Evolutionary conservation across 176 grass and related monocot genomes (phyloP).

Genomic region (Oryza brachyantha): DNA sequence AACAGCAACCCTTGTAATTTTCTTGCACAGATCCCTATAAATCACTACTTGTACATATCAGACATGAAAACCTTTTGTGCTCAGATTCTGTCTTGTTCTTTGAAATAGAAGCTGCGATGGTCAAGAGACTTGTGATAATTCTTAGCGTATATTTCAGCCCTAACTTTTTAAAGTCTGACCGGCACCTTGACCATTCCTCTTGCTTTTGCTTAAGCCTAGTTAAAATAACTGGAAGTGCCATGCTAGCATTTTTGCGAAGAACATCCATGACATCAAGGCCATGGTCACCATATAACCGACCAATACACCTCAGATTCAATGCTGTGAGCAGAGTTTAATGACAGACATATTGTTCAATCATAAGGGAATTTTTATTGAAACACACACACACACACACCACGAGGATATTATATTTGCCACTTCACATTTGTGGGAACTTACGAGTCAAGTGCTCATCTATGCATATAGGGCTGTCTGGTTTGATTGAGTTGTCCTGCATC

Average conservation of each 20-base stretch:
- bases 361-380: neutral
- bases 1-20: too few relatives aligned
- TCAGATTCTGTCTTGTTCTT: too few relatives aligned
- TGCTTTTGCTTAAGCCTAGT: slow-evolving; percentile 79
- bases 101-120: slow-evolving; percentile 84
- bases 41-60: too few relatives aligned
- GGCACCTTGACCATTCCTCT: slow-evolving; percentile 74
- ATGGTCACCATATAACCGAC: slow-evolving; percentile 74
- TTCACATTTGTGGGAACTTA: slow-evolving; percentile 30
- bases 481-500: slow-evolving; percentile 65
- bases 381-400: neutral
- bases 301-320: slow-evolving; percentile 74
- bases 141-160: slow-evolving; percentile 85
- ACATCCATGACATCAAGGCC: slow-evolving; percentile 80
- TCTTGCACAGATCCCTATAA: too few relatives aligned
- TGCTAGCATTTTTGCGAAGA: slow-evolving; percentile 59
- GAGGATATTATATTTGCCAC: neutral
- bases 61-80: too few relatives aligned
- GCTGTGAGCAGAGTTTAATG: slow-evolving; percentile 32
- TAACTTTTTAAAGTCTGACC: slow-evolving; percentile 83
- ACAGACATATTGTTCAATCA: slow-evolving; percentile 8
- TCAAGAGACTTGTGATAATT: slow-evolving; percentile 86
- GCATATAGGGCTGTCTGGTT: slow-evolving; percentile 60
- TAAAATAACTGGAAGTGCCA: slow-evolving; percentile 73
- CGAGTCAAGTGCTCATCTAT: slow-evolving; percentile 63